Conservation (phyloP, 768 basidiomycete species). For the Auricularia sp. region DNA sequence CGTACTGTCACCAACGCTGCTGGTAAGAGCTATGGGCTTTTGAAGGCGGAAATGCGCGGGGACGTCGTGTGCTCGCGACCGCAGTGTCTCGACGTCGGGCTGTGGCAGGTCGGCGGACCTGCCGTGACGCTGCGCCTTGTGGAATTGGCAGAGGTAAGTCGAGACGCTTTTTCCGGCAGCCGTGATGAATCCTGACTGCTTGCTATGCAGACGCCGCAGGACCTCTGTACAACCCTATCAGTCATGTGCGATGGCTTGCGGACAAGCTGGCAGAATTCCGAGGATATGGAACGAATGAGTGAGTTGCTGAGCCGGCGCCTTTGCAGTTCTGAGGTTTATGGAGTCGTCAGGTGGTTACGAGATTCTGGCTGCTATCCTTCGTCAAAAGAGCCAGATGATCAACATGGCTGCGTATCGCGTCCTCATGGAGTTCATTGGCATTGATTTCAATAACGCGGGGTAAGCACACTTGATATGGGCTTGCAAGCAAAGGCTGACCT, state of each 20-base stretch:
- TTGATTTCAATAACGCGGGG: conserved; percentile 77
- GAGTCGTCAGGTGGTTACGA: conserved; percentile 70
- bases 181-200: neutral
- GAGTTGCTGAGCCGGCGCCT: conserved; percentile 19
- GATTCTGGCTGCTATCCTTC: conserved; percentile 63
- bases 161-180: neutral
- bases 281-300: conserved; percentile 89
- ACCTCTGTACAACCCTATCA: conserved; percentile 60
- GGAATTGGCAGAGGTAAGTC: conserved; percentile 58
- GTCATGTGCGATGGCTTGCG: conserved; percentile 69
- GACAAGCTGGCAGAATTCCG: conserved; percentile 87
- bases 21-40: conserved; percentile 6
- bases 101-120: conserved; percentile 80
- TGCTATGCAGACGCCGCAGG: conserved; percentile 52
- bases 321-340: neutral
- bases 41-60: conserved; percentile 23
- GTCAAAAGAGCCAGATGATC: conserved; percentile 61
- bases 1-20: neutral
- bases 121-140: conserved; percentile 63
- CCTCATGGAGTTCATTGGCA: conserved; percentile 75
- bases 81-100: conserved; percentile 55
- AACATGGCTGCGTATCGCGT: conserved; percentile 75
- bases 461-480: conserved; percentile 26
- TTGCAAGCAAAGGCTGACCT: conserved; percentile 1
- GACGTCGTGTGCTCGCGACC: conserved; percentile 53